Base-by-base conservation (phyloP, 257 asterid genomes). In the Ehretia macrophylla region DNA sequence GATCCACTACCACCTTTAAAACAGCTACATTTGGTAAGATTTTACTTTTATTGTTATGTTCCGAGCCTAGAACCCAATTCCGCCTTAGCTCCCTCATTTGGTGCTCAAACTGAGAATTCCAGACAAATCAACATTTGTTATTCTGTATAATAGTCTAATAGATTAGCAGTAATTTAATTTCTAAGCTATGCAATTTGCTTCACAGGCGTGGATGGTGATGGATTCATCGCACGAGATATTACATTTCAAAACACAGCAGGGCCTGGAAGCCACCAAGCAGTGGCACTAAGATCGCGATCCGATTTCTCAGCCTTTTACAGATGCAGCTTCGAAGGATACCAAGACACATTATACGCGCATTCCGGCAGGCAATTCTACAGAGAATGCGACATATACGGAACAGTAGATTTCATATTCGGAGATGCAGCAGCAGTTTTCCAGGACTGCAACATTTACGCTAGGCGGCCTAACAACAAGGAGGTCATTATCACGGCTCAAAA, bases 321-420 rank as follows among this genome's bases (percentile, higher is more conserved):
- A 39, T 58, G 63, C 50, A 42, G 63, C n/a, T 39, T 58, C 4
- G 63, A 58, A 40, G 63, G 53, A 3, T 42, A 58, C 27, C 63
- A 42, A 58, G 53, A 58, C 35, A 58, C 63, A 3, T 32, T 58
- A 21, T 58, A 58, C 1, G 50, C 42, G 17, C 14, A 0, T 37
- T 18, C 11, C 0, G 63, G 63, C 51, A 9, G 11, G 22, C 63
- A 58, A 6, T 58, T 42, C 50, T 58, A 17, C 1, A 58, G 17
- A 17, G 63, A 58, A 58, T 42, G 63, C 8, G 52, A 58, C 52
- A 40, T 58, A 0, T 19, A 42, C 6, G 63, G 67, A 13, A 62
- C 59, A 0, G 22, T 51, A 0, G 67, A 62, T 51, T 49, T 51
- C 38, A 62, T 62, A 48, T 62, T 62, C 10, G 67, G 59, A 8